Conservation (phyloP, 495 filamentous ascomycete species). For the Lasiosphaeris hirsuta region DNA sequence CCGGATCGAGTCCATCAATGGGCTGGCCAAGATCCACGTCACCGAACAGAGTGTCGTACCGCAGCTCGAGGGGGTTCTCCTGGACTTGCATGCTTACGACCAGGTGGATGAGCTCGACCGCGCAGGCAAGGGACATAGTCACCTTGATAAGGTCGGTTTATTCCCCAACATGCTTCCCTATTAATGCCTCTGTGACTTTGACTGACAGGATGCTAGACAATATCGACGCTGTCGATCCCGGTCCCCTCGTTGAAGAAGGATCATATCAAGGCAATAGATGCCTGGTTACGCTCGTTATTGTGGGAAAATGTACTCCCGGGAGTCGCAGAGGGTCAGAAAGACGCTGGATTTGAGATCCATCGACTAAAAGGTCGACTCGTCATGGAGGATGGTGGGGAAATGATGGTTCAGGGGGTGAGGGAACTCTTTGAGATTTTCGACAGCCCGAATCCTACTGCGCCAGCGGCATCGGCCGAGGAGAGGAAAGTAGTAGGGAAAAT, state of each 20-base stretch:
- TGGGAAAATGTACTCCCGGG: constrained; percentile 73
- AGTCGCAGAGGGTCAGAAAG: constrained; percentile 13
- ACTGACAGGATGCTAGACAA: constrained; percentile 54
- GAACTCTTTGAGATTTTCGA: constrained; percentile 92
- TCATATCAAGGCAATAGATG: constrained; percentile 62
- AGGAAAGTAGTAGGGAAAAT: constrained; percentile 59
- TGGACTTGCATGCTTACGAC: constrained; percentile 94
- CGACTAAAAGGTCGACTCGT: constrained; percentile 76
- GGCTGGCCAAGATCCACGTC: constrained; percentile 76
- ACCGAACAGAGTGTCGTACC: constrained; percentile 78
- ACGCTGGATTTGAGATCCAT: constrained; percentile 66
- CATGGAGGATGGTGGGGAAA: constrained; percentile 57
- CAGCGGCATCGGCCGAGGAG: constrained; percentile 11
- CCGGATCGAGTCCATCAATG: constrained; percentile 80
- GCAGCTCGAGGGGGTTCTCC: constrained; percentile 74
- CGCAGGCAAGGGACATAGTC: constrained; percentile 65
- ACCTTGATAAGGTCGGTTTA: constrained; percentile 72
- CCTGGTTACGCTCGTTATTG: constrained; percentile 77
- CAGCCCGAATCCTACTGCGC: constrained; percentile 29
- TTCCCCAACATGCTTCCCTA: too few species aligned
- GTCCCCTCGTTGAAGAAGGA: constrained; percentile 52
- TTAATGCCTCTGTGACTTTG: not conserved
- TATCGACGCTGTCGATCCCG: constrained; percentile 75
- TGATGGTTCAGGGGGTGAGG: constrained; percentile 86
- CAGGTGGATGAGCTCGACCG: constrained; percentile 66